A percentile compares a stretch with the other conserved stretches of the same genome.
These are phyloP conservation scores for Fusarium sp. DNA, from an alignment of 2,329 filamentous ascomycete species.

Conservation along the genomic window DNA sequence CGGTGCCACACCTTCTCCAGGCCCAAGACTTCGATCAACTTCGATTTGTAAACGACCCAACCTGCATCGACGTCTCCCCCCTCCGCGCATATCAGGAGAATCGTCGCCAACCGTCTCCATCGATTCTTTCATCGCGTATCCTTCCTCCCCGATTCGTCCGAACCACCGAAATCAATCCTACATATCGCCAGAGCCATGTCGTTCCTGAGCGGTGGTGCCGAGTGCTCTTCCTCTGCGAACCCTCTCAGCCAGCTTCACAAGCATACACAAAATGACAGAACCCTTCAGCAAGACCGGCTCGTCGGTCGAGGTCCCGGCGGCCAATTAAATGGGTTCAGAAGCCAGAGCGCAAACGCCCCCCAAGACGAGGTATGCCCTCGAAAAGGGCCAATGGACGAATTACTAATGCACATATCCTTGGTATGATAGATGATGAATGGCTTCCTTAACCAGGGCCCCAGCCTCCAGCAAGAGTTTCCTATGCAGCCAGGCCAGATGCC, in stretches of 20 bases:
- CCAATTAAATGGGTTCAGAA: slow-evolving; percentile 82
- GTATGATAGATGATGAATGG: slow-evolving; percentile 85
- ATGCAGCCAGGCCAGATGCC: slow-evolving; percentile 62
- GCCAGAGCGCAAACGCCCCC: slow-evolving; percentile 72
- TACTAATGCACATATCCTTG: slow-evolving; percentile 44
- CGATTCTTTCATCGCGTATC: not conserved
- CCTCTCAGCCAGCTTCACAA: slow-evolving; percentile 98
- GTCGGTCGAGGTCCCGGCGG: slow-evolving; percentile 79
- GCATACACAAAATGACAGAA: slow-evolving; percentile 96
- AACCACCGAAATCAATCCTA: slow-evolving; percentile 6
- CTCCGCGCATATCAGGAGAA: not conserved
- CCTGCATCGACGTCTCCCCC: slow-evolving; percentile 2
- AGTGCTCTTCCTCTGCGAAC: slow-evolving; percentile 96
- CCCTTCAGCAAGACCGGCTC: slow-evolving; percentile 89
- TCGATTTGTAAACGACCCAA: slow-evolving; percentile 28
- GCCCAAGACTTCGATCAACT: slow-evolving; percentile 21
- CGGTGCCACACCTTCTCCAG: slow-evolving; percentile 24
- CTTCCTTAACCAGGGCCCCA: slow-evolving; percentile 85
- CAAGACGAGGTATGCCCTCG: slow-evolving; percentile 75
- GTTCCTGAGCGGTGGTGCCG: slow-evolving; percentile 92
- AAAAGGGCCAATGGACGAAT: slow-evolving; percentile 30
- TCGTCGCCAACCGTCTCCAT: not conserved
- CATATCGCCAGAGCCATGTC: slow-evolving; percentile 73
- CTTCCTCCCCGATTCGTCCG: slow-evolving; percentile 11
- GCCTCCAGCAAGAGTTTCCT: slow-evolving; percentile 65